These are phyloP conservation scores for Lentinus polychrous DNA, from an alignment of 1,284 basidiomycete species.

Conservation along the genomic window DNA sequence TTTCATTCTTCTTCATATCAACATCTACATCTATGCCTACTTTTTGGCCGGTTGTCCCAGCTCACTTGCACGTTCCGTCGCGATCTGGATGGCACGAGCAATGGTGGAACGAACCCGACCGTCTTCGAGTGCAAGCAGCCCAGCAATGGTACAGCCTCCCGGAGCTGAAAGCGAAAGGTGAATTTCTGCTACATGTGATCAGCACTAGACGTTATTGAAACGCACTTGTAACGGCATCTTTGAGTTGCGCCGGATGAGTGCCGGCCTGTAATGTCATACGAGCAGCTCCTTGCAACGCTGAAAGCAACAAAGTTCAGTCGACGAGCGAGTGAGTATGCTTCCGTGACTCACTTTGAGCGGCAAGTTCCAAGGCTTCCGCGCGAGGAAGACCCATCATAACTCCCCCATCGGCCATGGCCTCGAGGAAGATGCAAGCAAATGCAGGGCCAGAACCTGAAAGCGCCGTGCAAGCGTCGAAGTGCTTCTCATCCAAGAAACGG, in stretches of 20 bases:
- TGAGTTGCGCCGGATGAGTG: constrained; percentile 92
- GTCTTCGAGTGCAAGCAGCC: constrained; percentile 91
- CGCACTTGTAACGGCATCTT: constrained; percentile 96
- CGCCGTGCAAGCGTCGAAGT: constrained; percentile 98
- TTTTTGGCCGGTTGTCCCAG: constrained; percentile 44
- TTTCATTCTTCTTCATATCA: too few relatives aligned
- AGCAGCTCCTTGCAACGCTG: constrained; percentile 95
- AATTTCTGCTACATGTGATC: neutral
- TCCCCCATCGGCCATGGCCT: constrained; percentile 98
- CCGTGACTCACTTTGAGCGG: constrained; percentile 79
- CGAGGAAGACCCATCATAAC: constrained; percentile 99
- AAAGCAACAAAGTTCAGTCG: constrained; percentile 1
- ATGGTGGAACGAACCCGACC: constrained; percentile 92
- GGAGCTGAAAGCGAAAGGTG: constrained; percentile 55
- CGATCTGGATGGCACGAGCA: constrained; percentile 91
- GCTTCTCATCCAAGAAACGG: constrained; percentile 92
- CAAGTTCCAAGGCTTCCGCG: constrained; percentile 89
- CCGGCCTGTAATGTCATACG: constrained; percentile 90
- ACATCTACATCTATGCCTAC: too few relatives aligned
- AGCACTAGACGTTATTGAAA: constrained; percentile 9
- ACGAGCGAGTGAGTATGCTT: neutral
- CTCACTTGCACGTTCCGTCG: constrained; percentile 81
- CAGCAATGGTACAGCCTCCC: constrained; percentile 98
- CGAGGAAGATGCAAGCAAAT: constrained; percentile 94
- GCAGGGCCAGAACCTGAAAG: constrained; percentile 95